phyloP scores from a whole-genome alignment of 495 filamentous ascomycete genomes.

The Penicillium daleae region DNA sequence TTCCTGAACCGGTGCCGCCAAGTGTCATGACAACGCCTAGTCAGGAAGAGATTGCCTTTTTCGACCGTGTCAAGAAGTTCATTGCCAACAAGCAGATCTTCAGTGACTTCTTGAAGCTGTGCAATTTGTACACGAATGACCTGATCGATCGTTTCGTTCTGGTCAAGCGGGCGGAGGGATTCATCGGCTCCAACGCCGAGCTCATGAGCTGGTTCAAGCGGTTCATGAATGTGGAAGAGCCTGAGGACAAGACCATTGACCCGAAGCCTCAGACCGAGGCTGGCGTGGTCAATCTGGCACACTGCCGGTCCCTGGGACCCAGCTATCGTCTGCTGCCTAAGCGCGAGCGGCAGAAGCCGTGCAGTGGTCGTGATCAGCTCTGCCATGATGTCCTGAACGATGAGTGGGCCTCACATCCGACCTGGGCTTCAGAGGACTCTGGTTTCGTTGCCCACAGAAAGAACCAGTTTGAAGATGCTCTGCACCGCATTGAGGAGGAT shows the following conservation, averaged over 20 bases:
- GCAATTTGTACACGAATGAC: conserved; percentile 90
- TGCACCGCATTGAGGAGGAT: conserved; percentile 97
- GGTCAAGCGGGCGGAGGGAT: conserved; percentile 77
- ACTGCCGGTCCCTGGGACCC: conserved; percentile 89
- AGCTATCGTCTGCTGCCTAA: conserved; percentile 93
- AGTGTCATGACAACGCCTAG: conserved; percentile 58
- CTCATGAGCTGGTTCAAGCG: conserved; percentile 82
- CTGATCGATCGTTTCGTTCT: conserved; percentile 82
- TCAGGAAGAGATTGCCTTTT: conserved; percentile 87
- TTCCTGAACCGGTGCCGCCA: conserved; percentile 84
- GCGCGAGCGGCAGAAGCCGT: conserved; percentile 82
- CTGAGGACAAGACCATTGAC: conserved; percentile 74
- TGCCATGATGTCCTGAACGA: conserved; percentile 93
- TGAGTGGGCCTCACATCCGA: conserved; percentile 97
- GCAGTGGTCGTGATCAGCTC: conserved; percentile 91
- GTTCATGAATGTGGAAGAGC: conserved; percentile 73
- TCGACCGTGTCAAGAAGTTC: conserved; percentile 95
- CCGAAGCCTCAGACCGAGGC: conserved; percentile 72
- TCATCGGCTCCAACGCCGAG: conserved; percentile 86
- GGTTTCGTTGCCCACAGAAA: conserved; percentile 98
- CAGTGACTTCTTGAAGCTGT: conserved; percentile 93
- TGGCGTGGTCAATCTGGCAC: conserved; percentile 82
- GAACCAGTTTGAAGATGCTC: conserved; percentile 87
- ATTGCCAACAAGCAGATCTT: conserved; percentile 88
- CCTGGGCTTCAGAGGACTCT: conserved; percentile 98